Conservation (phyloP, 805 yeast genomes). For the Starmerella kuoi region DNA sequence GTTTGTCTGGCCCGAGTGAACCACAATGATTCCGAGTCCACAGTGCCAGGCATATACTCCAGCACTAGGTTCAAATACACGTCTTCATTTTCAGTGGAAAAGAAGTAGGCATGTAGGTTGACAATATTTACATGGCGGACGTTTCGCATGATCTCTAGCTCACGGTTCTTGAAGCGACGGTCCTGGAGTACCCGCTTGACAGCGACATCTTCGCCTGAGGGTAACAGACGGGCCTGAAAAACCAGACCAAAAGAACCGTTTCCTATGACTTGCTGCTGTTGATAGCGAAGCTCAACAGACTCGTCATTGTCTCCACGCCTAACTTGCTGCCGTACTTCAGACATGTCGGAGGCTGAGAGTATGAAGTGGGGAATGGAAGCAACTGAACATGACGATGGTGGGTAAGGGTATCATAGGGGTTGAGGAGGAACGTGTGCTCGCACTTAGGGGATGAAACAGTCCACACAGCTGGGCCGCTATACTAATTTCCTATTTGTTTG, state of each 20-base stretch:
- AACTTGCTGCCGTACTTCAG: constrained; percentile 45
- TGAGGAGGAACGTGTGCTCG: too few species aligned
- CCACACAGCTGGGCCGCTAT: too few species aligned
- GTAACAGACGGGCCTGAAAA: constrained; percentile 69
- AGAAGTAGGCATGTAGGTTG: constrained; percentile 75
- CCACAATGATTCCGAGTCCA: constrained; percentile 80
- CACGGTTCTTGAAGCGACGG: constrained; percentile 90
- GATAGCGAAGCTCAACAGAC: constrained; percentile 51
- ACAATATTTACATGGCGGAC: constrained; percentile 80
- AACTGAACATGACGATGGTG: not conserved
- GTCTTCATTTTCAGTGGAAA: constrained; percentile 67
- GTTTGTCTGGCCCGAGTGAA: constrained; percentile 41
- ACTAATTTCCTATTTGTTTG: too few species aligned
- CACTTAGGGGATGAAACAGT: too few species aligned
- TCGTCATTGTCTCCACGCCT: constrained; percentile 62
- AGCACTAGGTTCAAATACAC: constrained; percentile 78
- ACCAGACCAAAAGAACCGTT: constrained; percentile 99
- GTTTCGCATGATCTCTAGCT: constrained; percentile 86
- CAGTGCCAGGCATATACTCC: constrained; percentile 92
- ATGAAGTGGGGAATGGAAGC: constrained; percentile 8
- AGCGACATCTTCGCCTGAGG: constrained; percentile 72
- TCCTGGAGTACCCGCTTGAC: constrained; percentile 95
- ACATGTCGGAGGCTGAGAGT: constrained; percentile 9
- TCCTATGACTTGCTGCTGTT: constrained; percentile 85
- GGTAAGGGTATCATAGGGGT: not conserved